Conservation (phyloP, 495 filamentous ascomycete genomes). For the Amorphotheca resinae region DNA sequence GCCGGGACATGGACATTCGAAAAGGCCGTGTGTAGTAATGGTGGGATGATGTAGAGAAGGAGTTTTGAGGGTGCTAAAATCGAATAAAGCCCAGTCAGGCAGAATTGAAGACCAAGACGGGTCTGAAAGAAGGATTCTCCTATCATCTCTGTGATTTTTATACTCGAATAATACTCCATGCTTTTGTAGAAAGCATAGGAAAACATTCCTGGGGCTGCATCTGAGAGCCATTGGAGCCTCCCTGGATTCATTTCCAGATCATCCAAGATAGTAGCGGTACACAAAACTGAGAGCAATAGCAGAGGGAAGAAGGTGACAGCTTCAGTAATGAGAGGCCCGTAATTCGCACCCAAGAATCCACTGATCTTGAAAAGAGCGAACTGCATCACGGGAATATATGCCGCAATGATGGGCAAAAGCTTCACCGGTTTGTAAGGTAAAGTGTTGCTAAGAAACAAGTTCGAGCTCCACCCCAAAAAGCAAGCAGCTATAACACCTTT, state of each 20-base stretch:
- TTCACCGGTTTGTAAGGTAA: conserved; percentile 29
- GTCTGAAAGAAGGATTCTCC: conserved; percentile 52
- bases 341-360: conserved; percentile 45
- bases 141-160: conserved; percentile 39
- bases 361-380: conserved; percentile 54
- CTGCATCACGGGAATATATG: conserved; percentile 62
- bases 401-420: conserved; percentile 53
- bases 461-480: conserved; percentile 49
- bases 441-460: conserved; percentile 33
- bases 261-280: conserved; percentile 51
- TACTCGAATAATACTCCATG: conserved; percentile 38
- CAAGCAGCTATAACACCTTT: conserved; percentile 49
- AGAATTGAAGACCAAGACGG: conserved; percentile 55
- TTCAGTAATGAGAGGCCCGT: conserved; percentile 68
- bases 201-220: conserved; percentile 45
- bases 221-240: conserved; percentile 30
- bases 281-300: conserved; percentile 51
- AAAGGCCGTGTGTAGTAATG: conserved; percentile 53
- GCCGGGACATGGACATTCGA: conserved; percentile 61
- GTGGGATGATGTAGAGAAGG: conserved; percentile 50
- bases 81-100: conserved; percentile 49
- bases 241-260: conserved; percentile 42
- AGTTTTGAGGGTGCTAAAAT: conserved; percentile 55
- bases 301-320: conserved; percentile 58
- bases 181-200: conserved; percentile 53